Percentiles rank a stretch among this genome's conserved stretches.
phyloP scores from a whole-genome alignment of 441 rosid species.

The Bruguiera hainesii region DNA sequence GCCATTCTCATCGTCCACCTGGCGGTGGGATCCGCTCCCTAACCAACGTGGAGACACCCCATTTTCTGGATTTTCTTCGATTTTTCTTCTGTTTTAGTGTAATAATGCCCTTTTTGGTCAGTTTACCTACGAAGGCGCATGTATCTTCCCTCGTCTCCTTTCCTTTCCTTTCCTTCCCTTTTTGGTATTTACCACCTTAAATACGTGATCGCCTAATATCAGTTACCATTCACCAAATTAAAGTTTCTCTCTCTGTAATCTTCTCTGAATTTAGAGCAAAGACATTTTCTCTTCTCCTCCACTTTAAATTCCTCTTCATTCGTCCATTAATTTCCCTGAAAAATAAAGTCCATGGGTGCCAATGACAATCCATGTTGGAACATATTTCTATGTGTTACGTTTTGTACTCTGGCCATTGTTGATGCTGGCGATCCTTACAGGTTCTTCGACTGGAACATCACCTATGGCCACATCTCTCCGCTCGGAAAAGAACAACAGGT shows the following conservation, averaged over 20 bases:
- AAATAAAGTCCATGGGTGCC: neutral
- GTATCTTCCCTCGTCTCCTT: too few relatives aligned
- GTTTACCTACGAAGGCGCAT: too few relatives aligned
- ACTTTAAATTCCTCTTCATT: neutral
- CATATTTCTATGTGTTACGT: neutral
- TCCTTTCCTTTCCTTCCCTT: neutral
- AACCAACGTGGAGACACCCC: too few relatives aligned
- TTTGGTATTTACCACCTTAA: slow-evolving; percentile 5
- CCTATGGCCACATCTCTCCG: slow-evolving; percentile 68
- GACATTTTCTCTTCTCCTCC: neutral
- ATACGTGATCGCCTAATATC: neutral
- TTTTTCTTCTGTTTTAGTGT: too few relatives aligned
- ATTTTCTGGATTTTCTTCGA: too few relatives aligned
- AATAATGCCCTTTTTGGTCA: too few relatives aligned
- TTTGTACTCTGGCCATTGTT: neutral
- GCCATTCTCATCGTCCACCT: too few relatives aligned
- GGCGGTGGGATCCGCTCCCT: too few relatives aligned
- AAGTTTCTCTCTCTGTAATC: neutral
- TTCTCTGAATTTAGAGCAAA: neutral
- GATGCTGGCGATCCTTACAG: slow-evolving; percentile 62
- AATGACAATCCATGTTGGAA: neutral
- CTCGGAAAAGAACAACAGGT: slow-evolving; percentile 79
- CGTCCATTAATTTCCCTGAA: neutral
- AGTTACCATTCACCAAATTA: neutral
- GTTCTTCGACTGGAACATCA: slow-evolving; percentile 77